A percentile compares a stretch with the other conserved stretches of the same genome.
phyloP scores from a whole-genome alignment of 2,329 filamentous ascomycete genomes.

The Trichoderma aggressivum region DNA sequence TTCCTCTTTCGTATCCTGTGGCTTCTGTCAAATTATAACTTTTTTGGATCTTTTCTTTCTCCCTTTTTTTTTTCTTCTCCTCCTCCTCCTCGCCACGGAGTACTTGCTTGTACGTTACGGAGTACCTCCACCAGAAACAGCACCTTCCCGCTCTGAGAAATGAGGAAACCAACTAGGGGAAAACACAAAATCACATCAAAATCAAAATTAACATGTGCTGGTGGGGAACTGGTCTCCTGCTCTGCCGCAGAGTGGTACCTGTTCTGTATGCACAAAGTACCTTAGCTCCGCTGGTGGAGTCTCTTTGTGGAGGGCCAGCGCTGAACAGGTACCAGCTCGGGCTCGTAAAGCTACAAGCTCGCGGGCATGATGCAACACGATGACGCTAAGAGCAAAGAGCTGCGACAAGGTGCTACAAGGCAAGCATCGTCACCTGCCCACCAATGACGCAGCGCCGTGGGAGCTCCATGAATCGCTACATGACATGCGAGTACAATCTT shows the following conservation, averaged over 20 bases:
- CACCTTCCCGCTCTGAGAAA: background rate
- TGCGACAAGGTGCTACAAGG: background rate
- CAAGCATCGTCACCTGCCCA: conserved; percentile 13
- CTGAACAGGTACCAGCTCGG: background rate
- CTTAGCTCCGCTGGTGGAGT: conserved; percentile 7
- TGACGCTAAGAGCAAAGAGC: conserved; percentile 1
- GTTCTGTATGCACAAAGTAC: background rate
- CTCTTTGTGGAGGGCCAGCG: background rate
- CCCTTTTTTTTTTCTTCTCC: background rate
- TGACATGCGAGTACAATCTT: too few species aligned
- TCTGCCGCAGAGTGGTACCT: background rate
- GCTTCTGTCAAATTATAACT: background rate
- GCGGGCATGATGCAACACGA: conserved; percentile 9
- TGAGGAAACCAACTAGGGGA: background rate
- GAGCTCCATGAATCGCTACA: background rate
- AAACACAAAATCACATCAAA: background rate
- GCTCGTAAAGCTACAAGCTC: background rate
- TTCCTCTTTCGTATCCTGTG: background rate
- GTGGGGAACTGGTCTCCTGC: conserved; percentile 6
- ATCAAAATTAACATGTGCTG: conserved; percentile 17
- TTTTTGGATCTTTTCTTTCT: background rate
- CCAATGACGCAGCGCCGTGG: conserved; percentile 3
- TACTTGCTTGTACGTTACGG: background rate
- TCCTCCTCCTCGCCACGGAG: background rate
- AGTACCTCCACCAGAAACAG: background rate